Evolutionary conservation across 169 alveolate species (phyloP).

Genomic region (Cystoisospora suis): DNA sequence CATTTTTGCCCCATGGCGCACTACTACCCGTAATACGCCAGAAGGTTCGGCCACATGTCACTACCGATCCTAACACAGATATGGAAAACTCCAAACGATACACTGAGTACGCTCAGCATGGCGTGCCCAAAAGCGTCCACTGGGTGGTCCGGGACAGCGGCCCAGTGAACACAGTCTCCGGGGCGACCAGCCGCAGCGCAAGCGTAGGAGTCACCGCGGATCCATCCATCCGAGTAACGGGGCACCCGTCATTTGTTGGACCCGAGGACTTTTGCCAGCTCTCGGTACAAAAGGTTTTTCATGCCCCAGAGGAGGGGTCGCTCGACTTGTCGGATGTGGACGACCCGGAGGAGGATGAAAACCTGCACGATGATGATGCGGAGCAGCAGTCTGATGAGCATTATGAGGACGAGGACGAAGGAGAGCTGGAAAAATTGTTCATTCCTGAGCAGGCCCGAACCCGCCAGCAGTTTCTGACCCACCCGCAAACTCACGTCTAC

Average conservation of each 20-base stretch:
- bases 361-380: constrained; percentile 41
- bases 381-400: constrained; percentile 21
- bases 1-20: constrained; percentile 61
- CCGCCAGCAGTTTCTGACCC: constrained; percentile 56
- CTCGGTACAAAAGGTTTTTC: constrained; percentile 50
- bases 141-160: constrained; percentile 49
- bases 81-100: neutral
- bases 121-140: constrained; percentile 59
- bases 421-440: constrained; percentile 20
- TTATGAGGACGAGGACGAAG: constrained; percentile 51
- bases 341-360: constrained; percentile 35
- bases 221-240: neutral
- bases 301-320: constrained; percentile 51
- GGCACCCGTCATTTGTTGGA: constrained; percentile 35
- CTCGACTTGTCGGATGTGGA: constrained; percentile 27
- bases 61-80: neutral
- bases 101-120: neutral
- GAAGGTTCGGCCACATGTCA: neutral
- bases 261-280: constrained; percentile 28
- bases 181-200: neutral
- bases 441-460: constrained; percentile 44
- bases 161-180: constrained; percentile 22
- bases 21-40: constrained; percentile 38
- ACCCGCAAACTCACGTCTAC: constrained; percentile 44
- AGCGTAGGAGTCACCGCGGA: neutral